A percentile compares a stretch with the other conserved stretches of the same genome.
These are phyloP conservation scores for Chlorella sp. DNA, from an alignment of 139 green algal genomes.

Conservation along the genomic window DNA sequence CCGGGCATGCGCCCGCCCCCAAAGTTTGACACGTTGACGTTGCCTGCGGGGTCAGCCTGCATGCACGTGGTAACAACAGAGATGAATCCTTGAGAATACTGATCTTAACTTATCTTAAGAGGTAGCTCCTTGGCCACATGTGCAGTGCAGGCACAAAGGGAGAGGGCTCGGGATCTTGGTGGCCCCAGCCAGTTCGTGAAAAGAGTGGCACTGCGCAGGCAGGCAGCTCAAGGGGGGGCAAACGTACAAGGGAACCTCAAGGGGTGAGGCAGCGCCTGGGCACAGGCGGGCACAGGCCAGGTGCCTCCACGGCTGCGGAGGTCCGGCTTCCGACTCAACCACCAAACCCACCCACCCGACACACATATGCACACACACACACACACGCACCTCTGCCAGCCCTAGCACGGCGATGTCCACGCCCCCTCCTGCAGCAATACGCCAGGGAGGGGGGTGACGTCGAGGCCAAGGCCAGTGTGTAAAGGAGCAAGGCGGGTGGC, in stretches of 20 bases:
- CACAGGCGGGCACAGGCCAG: background rate
- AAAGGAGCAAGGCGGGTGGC: no score
- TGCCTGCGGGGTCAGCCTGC: conserved; percentile 55
- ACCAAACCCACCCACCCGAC: background rate
- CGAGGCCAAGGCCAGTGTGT: no score
- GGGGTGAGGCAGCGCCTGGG: background rate
- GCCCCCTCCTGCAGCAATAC: conserved; percentile 16
- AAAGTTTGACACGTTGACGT: conserved; percentile 68
- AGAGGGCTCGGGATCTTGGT: no score
- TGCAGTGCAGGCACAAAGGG: no score
- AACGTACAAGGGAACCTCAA: background rate
- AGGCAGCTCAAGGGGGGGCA: background rate
- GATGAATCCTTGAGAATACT: no score
- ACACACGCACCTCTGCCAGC: conserved; percentile 50
- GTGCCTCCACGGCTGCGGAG: background rate
- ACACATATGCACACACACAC: background rate
- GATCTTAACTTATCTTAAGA: no score
- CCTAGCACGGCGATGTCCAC: conserved; percentile 59
- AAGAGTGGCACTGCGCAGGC: no score
- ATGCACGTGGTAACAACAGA: background rate
- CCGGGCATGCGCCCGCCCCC: conserved; percentile 42
- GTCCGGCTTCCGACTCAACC: no score
- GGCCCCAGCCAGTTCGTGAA: no score
- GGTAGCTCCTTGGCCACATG: no score
- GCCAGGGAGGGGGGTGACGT: no score